A percentile compares a stretch with the other conserved stretches of the same genome.
Conservation (phyloP, 78 protist species). For the Chrysochromulina parva region DNA sequence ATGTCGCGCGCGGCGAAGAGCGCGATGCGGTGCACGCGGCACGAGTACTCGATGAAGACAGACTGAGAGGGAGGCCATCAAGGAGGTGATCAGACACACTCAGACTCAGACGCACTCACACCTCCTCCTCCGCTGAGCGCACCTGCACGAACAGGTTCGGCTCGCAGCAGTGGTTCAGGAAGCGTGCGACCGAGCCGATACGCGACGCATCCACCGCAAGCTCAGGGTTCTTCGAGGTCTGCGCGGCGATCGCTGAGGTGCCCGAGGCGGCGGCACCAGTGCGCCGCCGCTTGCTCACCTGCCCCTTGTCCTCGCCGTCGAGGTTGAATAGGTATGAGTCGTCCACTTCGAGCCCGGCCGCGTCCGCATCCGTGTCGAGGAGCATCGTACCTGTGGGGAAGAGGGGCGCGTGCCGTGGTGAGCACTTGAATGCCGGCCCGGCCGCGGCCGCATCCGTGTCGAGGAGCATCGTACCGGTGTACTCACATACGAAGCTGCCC, state of each 20-base stretch:
- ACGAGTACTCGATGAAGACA: constrained; percentile 21
- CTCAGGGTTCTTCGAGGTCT: background rate
- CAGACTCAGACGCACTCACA: too few relatives aligned
- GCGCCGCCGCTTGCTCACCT: constrained; percentile 2
- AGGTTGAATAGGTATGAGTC: background rate
- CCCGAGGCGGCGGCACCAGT: background rate
- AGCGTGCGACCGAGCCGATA: constrained; percentile 47
- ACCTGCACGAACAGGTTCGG: constrained; percentile 55
- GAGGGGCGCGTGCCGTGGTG: too few relatives aligned
- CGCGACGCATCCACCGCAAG: background rate
- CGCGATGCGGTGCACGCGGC: constrained; percentile 46
- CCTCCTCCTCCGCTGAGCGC: too few relatives aligned
- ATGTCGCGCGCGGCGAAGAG: constrained; percentile 53
- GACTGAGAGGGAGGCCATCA: background rate
- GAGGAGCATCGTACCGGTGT: constrained; percentile 55
- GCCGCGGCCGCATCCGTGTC: background rate
- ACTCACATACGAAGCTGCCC: constrained; percentile 66
- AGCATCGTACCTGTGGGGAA: too few relatives aligned
- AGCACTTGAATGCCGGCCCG: too few relatives aligned
- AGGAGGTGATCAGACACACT: too few relatives aligned
- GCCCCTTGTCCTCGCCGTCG: constrained; percentile 10
- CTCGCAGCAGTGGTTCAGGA: constrained; percentile 71
- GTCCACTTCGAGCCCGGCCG: too few relatives aligned
- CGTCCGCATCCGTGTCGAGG: background rate
- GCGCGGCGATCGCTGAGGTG: background rate